Conservation (phyloP, 768 basidiomycete genomes). For the Boletus edulis region DNA sequence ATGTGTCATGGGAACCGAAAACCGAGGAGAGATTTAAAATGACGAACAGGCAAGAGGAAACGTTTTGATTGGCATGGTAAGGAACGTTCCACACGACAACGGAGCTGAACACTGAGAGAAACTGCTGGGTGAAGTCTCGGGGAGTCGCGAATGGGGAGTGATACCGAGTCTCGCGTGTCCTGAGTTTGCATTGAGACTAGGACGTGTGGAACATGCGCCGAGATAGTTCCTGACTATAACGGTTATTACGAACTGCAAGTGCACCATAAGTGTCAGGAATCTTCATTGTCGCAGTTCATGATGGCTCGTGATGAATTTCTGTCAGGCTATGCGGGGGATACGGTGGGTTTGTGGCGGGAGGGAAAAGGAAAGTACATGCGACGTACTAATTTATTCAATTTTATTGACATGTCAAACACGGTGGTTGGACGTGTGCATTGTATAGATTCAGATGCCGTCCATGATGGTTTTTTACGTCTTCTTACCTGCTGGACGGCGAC, state of each 20-base stretch:
- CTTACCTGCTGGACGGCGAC: neutral
- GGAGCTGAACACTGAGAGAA: neutral
- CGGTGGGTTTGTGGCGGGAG: neutral
- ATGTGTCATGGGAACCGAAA: constrained; percentile 6
- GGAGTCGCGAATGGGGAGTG: neutral
- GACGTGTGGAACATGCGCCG: neutral
- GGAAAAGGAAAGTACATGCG: neutral
- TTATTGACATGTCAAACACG: neutral
- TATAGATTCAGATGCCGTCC: neutral
- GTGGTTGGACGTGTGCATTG: neutral
- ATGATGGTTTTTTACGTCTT: constrained; percentile 20
- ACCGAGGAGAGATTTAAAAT: constrained; percentile 4
- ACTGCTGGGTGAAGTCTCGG: neutral
- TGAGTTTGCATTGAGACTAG: neutral
- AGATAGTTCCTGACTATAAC: neutral
- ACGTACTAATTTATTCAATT: neutral
- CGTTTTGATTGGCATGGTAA: constrained; percentile 24
- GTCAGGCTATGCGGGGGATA: neutral
- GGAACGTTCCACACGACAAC: neutral
- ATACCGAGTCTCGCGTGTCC: neutral
- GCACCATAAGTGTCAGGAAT: neutral
- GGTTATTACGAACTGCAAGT: constrained; percentile 13
- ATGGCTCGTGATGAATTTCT: neutral
- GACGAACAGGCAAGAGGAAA: constrained; percentile 20
- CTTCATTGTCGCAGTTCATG: constrained; percentile 1